phyloP scores from a whole-genome alignment of 768 basidiomycete species.

The Russula earlei region DNA sequence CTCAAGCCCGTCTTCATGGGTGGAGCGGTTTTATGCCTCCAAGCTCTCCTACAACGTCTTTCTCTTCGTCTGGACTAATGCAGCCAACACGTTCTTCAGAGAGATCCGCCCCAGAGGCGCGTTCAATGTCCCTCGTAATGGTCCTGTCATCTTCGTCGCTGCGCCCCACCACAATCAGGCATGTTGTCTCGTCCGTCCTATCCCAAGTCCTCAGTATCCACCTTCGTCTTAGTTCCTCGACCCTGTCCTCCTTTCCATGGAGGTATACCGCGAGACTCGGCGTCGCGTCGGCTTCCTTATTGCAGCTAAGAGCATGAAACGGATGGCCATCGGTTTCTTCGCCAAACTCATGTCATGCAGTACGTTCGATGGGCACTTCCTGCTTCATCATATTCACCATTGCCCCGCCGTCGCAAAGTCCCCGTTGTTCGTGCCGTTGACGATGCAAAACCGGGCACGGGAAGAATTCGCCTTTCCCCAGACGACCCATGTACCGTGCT shows the following conservation, averaged over 20 bases:
- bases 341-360: conserved; percentile 81
- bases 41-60: conserved; percentile 51
- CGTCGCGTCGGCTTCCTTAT: conserved; percentile 78
- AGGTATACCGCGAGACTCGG: conserved; percentile 77
- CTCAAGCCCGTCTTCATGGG: neutral
- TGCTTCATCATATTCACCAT: neutral
- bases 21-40: conserved; percentile 11
- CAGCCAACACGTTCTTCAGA: conserved; percentile 90
- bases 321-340: conserved; percentile 66
- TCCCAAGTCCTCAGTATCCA: neutral
- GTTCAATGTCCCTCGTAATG: conserved; percentile 83
- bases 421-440: conserved; percentile 92
- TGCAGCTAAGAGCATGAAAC: conserved; percentile 81
- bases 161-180: conserved; percentile 92
- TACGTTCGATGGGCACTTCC: conserved; percentile 31
- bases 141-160: conserved; percentile 88
- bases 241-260: conserved; percentile 66
- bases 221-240: conserved; percentile 69
- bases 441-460: conserved; percentile 64
- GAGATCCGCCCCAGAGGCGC: conserved; percentile 90
- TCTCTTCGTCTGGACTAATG: conserved; percentile 72
- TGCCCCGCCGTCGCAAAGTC: conserved; percentile 38
- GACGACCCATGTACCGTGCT: conserved; percentile 74
- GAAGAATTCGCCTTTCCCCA: conserved; percentile 58
- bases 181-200: conserved; percentile 20